Base-by-base conservation (phyloP, 1,284 basidiomycete species). In the Rhodotorula sp. region DNA sequence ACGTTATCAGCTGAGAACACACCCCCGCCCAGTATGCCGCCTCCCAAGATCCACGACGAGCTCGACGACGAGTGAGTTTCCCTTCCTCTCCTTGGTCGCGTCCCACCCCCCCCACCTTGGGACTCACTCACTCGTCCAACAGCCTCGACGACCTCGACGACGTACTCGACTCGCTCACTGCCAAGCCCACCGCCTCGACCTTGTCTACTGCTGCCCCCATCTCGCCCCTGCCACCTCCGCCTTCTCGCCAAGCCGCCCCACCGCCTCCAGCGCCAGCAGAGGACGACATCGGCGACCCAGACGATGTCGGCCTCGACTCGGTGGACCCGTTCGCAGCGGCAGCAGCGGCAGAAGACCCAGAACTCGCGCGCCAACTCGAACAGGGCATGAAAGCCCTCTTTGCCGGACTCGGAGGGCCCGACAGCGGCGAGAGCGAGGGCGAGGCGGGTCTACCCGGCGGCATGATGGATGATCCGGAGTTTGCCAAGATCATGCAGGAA, bases 361-460 rank as follows among this genome's bases (percentile, higher is more conserved):
- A 88, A 64, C 92, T 93, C 78, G 87, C 89, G 56, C 84, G 85
- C 55, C 88, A 91, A 78, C 84, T 97, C 58, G 87, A 89, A 10
- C 84, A 86, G 78, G 90, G 87, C 47, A 95, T 97, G 93, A 91
- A 93, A 79, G 84, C 83, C n/a, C 84, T 97, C 59, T 87, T 97
- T 84, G 85, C 85, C 28, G 89, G 88, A 78, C 84, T 95, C 15
- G 82, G 34, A 7, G 12, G 56, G 2, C 62, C 56, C 19, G 50
- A 23, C 18, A 47, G 34, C 5, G 59, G 19, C 26, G 19, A 16
- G 0, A n/a, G 34, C 23, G 45, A 23, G 23, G 69, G 14, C 5
- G 74, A 78, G 23, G 83, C 81, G 18, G 21, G 19, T 12, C 5
- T 21, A 14, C 81, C 80, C 8, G 82, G 81, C 2, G n/a, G n/a